These are phyloP conservation scores for Irpex rosettiformis DNA, from an alignment of 1,284 basidiomycete species.

Conservation along the genomic window DNA sequence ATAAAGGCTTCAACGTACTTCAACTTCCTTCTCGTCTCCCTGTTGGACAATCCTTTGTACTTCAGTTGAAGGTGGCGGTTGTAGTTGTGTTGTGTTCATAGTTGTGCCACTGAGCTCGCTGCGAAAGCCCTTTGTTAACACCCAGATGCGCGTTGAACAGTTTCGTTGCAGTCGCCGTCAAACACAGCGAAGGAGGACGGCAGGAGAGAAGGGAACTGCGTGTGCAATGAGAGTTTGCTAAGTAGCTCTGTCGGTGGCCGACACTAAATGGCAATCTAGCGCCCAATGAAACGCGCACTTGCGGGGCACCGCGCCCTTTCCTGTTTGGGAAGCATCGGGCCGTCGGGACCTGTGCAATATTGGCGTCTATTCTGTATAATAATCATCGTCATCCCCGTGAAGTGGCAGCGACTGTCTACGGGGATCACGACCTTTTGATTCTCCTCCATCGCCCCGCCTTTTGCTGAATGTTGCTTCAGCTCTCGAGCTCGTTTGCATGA, in stretches of 20 bases:
- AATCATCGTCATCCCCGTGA: not conserved
- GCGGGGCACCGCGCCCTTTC: not conserved
- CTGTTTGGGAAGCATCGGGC: not conserved
- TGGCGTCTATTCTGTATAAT: not conserved
- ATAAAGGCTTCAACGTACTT: conserved; percentile 30
- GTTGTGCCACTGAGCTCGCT: not conserved
- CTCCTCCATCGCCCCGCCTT: not conserved
- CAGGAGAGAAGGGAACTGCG: not conserved
- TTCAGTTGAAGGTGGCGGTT: conserved; percentile 27
- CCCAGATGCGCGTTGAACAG: not conserved
- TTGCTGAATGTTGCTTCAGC: not conserved
- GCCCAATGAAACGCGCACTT: not conserved
- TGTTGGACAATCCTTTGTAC: conserved; percentile 32
- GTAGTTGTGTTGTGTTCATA: conserved; percentile 39
- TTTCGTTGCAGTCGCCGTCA: not conserved
- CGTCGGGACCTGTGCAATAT: not conserved
- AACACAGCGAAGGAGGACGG: not conserved
- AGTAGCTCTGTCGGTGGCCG: too few relatives aligned
- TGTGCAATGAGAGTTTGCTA: not conserved
- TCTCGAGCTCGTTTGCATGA: not conserved
- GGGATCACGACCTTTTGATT: not conserved
- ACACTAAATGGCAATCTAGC: too few relatives aligned
- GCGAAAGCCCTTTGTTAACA: not conserved
- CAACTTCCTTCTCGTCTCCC: conserved; percentile 39
- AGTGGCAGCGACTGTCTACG: not conserved